Conservation (phyloP, 176 grass and related monocot species). For the Oryza punctata region DNA sequence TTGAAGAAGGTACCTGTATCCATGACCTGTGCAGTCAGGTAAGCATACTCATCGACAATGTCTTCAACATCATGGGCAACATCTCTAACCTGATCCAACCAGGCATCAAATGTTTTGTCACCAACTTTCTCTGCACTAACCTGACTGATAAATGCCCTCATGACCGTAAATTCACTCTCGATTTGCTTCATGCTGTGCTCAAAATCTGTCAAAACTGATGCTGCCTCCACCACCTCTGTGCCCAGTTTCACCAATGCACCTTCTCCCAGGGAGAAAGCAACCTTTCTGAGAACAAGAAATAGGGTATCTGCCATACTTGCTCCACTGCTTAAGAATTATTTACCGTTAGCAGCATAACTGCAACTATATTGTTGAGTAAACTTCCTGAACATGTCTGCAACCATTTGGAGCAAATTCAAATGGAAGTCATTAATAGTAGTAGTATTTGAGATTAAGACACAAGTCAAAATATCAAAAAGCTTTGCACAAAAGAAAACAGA, state of each 20-base stretch:
- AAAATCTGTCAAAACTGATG: slow-evolving; percentile 33
- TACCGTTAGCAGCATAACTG: background rate
- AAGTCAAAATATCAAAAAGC: background rate
- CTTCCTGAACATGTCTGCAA: background rate
- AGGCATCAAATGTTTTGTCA: slow-evolving; percentile 28
- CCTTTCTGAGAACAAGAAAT: slow-evolving; percentile 43
- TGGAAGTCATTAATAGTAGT: background rate
- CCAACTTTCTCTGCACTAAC: background rate
- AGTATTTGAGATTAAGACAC: background rate
- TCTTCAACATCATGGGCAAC: slow-evolving; percentile 56
- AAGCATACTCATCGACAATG: slow-evolving; percentile 53
- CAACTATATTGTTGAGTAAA: background rate
- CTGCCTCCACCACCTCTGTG: slow-evolving; percentile 23
- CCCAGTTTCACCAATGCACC: slow-evolving; percentile 10
- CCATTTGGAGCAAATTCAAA: background rate
- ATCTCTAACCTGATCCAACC: slow-evolving; percentile 50
- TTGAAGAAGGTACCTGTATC: slow-evolving; percentile 33
- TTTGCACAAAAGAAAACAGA: background rate
- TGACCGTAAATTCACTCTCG: slow-evolving; percentile 40
- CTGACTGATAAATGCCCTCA: slow-evolving; percentile 51
- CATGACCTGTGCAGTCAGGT: slow-evolving; percentile 24
- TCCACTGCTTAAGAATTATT: background rate
- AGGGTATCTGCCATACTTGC: slow-evolving; percentile 53
- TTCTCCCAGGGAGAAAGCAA: slow-evolving; percentile 45
- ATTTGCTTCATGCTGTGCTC: slow-evolving; percentile 44